Conservation (phyloP, 805 yeast genomes). For the Candida pseudofarinosa region DNA sequence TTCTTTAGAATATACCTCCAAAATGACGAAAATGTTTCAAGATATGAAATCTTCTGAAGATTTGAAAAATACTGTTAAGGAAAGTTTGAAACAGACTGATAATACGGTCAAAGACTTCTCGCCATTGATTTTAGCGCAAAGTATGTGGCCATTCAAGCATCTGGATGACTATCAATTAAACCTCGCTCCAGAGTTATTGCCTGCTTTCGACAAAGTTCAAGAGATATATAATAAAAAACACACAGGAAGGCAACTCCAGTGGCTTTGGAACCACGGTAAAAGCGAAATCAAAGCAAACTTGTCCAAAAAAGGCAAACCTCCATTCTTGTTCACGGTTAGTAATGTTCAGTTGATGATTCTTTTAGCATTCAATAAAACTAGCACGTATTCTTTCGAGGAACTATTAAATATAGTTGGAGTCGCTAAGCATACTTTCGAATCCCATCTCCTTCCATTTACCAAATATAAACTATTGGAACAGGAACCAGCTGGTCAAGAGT, state of each 20-base stretch:
- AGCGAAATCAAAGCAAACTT: conserved; percentile 88
- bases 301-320: conserved; percentile 75
- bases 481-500: conserved; percentile 57
- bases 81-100: conserved; percentile 25
- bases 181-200: conserved; percentile 65
- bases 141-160: conserved; percentile 78
- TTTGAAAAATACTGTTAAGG: conserved; percentile 56
- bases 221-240: conserved; percentile 71
- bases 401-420: conserved; percentile 67
- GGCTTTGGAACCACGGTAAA: conserved; percentile 95
- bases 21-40: conserved; percentile 92
- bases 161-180: conserved; percentile 37
- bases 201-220: conserved; percentile 63
- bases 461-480: conserved; percentile 73
- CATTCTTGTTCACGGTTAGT: conserved; percentile 77
- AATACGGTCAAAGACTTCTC: conserved; percentile 44
- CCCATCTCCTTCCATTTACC: conserved; percentile 74
- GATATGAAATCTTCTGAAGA: conserved; percentile 86
- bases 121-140: conserved; percentile 78
- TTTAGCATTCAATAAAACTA: conserved; percentile 73
- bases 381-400: conserved; percentile 54
- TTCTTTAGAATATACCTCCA: conserved; percentile 87
- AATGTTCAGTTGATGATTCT: conserved; percentile 84
- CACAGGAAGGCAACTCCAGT: conserved; percentile 81
- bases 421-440: conserved; percentile 59